Conservation (phyloP, 306 rosid species). For the Aeschynomene evenia region DNA sequence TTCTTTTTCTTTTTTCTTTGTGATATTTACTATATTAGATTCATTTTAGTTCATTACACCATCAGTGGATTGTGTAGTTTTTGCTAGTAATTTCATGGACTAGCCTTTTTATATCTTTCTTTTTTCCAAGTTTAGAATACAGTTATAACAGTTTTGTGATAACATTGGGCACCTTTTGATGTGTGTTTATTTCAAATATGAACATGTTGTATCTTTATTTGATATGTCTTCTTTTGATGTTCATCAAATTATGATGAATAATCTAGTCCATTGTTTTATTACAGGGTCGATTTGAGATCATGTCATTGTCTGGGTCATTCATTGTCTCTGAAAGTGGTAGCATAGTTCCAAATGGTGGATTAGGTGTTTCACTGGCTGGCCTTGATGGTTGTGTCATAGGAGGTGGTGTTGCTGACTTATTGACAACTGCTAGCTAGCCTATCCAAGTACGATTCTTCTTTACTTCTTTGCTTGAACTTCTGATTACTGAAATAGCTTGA, state of each 20-base stretch:
- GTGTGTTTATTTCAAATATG: not conserved
- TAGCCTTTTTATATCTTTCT: too few relatives aligned
- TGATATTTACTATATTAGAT: not conserved
- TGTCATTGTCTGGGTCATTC: conserved; percentile 76
- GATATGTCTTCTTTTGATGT: not conserved
- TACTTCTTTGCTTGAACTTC: not conserved
- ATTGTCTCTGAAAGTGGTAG: conserved; percentile 44
- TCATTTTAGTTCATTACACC: too few relatives aligned
- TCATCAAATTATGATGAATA: not conserved
- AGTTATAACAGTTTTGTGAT: conserved; percentile 3
- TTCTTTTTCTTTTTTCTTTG: not conserved
- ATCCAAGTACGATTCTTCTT: conserved; percentile 53
- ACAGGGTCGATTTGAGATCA: conserved; percentile 87
- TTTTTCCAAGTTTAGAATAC: conserved; percentile 14
- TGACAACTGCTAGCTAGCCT: conserved; percentile 77
- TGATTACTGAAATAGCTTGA: not conserved
- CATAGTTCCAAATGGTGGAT: conserved; percentile 52
- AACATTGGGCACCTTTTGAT: not conserved
- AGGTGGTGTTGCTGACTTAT: conserved; percentile 74
- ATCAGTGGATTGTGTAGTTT: too few relatives aligned
- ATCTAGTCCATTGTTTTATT: conserved; percentile 16
- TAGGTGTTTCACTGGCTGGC: too few relatives aligned
- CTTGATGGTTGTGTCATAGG: conserved; percentile 82
- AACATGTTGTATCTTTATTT: not conserved
- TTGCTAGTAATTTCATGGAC: too few relatives aligned